These are phyloP conservation scores for Eleusine coracana DNA, from an alignment of 176 grass and related monocot genomes.

Conservation along the genomic window DNA sequence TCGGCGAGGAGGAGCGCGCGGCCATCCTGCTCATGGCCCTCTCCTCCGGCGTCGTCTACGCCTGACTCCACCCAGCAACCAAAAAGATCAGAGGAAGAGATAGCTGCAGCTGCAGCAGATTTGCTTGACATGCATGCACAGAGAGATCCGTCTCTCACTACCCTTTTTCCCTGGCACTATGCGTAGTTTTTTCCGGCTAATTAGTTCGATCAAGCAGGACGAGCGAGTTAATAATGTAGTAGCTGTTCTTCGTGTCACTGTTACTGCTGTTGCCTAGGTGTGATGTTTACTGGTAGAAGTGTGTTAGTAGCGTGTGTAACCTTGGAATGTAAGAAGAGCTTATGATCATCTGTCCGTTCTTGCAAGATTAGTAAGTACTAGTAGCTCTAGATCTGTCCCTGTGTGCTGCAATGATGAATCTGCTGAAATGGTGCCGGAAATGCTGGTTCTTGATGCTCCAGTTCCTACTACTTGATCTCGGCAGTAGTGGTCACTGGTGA, in stretches of 20 bases:
- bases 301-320: slow-evolving; percentile 47
- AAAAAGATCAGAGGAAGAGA: not conserved
- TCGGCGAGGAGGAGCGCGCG: slow-evolving; percentile 76
- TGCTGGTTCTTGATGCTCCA: not conserved
- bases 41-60: slow-evolving; percentile 81
- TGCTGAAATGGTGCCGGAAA: not conserved
- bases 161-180: slow-evolving; percentile 17
- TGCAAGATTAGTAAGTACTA: slow-evolving; percentile 11
- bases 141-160: slow-evolving; percentile 26
- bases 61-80: slow-evolving; percentile 26
- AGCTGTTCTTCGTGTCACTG: slow-evolving; percentile 25
- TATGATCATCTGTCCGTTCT: slow-evolving; percentile 29
- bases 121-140: slow-evolving; percentile 34
- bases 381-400: not conserved
- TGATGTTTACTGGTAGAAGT: slow-evolving; percentile 45
- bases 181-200: slow-evolving; percentile 58
- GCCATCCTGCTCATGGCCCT: slow-evolving; percentile 93
- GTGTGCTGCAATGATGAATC: not conserved
- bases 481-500: not conserved
- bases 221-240: slow-evolving; percentile 47
- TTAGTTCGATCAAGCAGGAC: slow-evolving; percentile 42
- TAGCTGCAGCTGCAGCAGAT: slow-evolving; percentile 35
- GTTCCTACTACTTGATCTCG: not conserved
- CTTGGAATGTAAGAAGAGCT: slow-evolving; percentile 49
- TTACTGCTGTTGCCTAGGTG: slow-evolving; percentile 39